Base-by-base conservation (phyloP, 176 grass and related monocot genomes). In the Avena insularis region DNA sequence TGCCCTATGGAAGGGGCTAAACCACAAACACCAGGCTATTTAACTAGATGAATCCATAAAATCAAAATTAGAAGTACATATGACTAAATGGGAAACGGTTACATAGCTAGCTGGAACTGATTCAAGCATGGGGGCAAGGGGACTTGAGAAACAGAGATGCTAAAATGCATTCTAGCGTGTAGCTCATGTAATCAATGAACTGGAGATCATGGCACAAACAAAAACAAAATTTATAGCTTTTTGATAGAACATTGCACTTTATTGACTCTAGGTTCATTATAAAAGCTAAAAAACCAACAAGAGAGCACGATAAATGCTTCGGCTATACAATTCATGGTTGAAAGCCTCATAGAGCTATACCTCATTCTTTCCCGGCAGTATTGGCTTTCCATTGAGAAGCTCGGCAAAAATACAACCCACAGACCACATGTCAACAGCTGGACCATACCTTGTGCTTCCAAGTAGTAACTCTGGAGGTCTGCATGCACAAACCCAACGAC, bases 401-500 rank as follows among this genome's bases (percentile, higher is more conserved):
- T 99, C 97, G 12, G 94, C 97, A 88, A 96, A 98, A 90, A 99
- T 96, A 78, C 97, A 96, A 64, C 94, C 94, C 45, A 99, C 94
- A 69, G 94, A 99, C 94, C 97, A 99, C 92, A 96, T 99, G 85
- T 99, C 94, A 85, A 96, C 94, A 13, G 94, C 89, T 50, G 94
- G 92, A 83, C 97, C 97, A 70, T 96, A 99, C 67, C 86, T 99
- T 45, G 92, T 94, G 87, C 92, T 94, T 83, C 97, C 97, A 14
- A 99, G 84, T 15, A 99, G 87, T 73, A 99, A 86, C 63, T 99
- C 92, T 67, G 97, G 94, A 75, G 97, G 94, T 90, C 97, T 98
- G 84, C 53, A 85, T 17, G 64, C 76, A 87, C 58, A 71, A 91
- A 38, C 45, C 76, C 9, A 9, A 65, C 7, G 58, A 55, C 46